Evolutionary conservation across 2,329 filamentous ascomycete genomes (phyloP).

Genomic region (Claviceps sorghi): DNA sequence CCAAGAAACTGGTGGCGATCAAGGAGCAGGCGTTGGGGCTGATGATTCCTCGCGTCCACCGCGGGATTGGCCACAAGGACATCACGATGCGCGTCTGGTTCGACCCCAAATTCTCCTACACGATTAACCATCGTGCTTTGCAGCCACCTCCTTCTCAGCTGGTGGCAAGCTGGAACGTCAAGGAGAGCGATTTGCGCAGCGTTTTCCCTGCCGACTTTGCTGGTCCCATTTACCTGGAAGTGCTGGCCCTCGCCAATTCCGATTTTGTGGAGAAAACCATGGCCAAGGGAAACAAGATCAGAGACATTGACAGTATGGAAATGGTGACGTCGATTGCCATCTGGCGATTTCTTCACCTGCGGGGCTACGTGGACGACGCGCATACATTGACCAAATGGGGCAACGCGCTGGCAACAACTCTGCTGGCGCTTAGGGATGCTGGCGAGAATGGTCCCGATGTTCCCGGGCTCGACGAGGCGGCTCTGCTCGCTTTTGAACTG

Average conservation of each 20-base stretch:
- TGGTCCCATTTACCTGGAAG: slow-evolving; percentile 36
- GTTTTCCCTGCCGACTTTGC: slow-evolving; percentile 28
- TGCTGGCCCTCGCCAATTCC: slow-evolving; percentile 52
- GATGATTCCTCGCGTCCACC: slow-evolving; percentile 63
- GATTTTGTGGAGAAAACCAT: slow-evolving; percentile 59
- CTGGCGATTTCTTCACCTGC: slow-evolving; percentile 80
- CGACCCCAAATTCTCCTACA: slow-evolving; percentile 51
- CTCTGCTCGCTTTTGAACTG: slow-evolving; percentile 74
- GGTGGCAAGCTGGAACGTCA: slow-evolving; percentile 57
- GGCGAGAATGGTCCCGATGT: slow-evolving; percentile 29
- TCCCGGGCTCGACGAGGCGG: slow-evolving; percentile 53
- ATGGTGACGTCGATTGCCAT: slow-evolving; percentile 58
- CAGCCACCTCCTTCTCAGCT: slow-evolving; percentile 32
- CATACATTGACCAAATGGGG: slow-evolving; percentile 80
- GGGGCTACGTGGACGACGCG: slow-evolving; percentile 65
- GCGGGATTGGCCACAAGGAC: slow-evolving; percentile 68
- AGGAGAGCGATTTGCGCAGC: slow-evolving; percentile 38
- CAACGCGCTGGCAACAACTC: slow-evolving; percentile 55
- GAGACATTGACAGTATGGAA: slow-evolving; percentile 50
- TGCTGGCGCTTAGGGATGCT: slow-evolving; percentile 46
- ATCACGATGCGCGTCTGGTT: slow-evolving; percentile 77
- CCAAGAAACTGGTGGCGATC: slow-evolving; percentile 56
- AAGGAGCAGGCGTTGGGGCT: slow-evolving; percentile 66
- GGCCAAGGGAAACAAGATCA: slow-evolving; percentile 40
- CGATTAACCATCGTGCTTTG: slow-evolving; percentile 45